A percentile compares a stretch with the other conserved stretches of the same genome.
These are phyloP conservation scores for Cystoisospora suis DNA, from an alignment of 169 alveolate genomes.

Conservation along the genomic window DNA sequence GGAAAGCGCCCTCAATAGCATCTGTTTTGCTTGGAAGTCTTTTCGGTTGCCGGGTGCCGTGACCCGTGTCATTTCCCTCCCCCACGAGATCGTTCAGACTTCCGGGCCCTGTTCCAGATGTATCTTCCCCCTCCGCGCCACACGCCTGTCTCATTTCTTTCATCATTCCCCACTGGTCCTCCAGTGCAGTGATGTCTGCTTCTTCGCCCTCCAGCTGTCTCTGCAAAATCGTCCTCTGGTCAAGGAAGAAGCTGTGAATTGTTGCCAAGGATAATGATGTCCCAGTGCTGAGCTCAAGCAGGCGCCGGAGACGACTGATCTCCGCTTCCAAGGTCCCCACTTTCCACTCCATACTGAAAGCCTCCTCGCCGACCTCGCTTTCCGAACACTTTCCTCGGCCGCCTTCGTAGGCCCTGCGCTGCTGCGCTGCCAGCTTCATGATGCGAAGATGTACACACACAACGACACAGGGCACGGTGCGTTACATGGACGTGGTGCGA, in stretches of 20 bases:
- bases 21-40: not conserved
- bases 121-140: not conserved
- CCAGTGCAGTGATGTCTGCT: slow-evolving; percentile 4
- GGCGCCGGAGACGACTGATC: slow-evolving; percentile 2
- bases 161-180: not conserved
- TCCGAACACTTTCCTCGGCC: too few relatives aligned
- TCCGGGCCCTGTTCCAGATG: not conserved
- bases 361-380: not conserved
- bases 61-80: not conserved
- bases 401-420: too few relatives aligned
- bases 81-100: slow-evolving; percentile 4
- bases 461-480: too few relatives aligned
- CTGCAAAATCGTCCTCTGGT: slow-evolving; percentile 2
- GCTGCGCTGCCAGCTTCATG: too few relatives aligned
- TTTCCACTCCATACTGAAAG: slow-evolving; percentile 27
- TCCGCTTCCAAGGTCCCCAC: slow-evolving; percentile 21
- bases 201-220: not conserved
- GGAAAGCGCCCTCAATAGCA: slow-evolving; percentile 2
- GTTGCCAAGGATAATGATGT: slow-evolving; percentile 1
- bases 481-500: too few relatives aligned
- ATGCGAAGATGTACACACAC: too few relatives aligned
- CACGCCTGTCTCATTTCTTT: not conserved
- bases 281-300: slow-evolving; percentile 6
- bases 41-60: not conserved
- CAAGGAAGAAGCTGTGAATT: slow-evolving; percentile 34